Base-by-base conservation (phyloP, 148 eudicot genomes). In the Vaccinium macrocarpon region DNA sequence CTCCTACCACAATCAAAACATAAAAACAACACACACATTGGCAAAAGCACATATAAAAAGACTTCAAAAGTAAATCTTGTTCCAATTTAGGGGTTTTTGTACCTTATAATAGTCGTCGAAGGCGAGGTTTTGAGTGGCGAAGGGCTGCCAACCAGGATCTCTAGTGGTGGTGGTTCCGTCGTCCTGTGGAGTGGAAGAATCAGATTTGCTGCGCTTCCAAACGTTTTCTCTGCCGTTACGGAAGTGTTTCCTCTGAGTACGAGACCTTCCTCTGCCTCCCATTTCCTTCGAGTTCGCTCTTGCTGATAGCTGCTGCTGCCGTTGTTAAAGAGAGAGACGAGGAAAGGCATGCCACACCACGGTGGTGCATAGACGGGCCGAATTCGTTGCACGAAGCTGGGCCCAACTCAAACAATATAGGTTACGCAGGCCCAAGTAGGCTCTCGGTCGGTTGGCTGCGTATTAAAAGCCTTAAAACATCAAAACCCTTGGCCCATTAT, bases 61-160 rank as follows among this genome's bases (percentile, higher is more conserved):
- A 32, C 15, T 38, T 16, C 38, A 70, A 13, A 46, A 32, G n/a
- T 48, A n/a, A 46, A 48, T 23, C n/a, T 38, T 8, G 27, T 2
- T 48, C 4, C 16, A 21, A 68, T 19, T n/a, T 27, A 10, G 15
- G 15, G 35, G 32, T 2, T 59, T 2, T 10, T 23, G 42, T 38
- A 95, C 99, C 93, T 97, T 95, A 84, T 97, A 97, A 82, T 97
- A 97, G 0, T 90, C 94, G 46, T 93, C 99, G 83, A 97, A 95
- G 81, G 91, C 89, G 7, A 92, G 71, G 82, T 91, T 97, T 23
- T 95, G 91, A 68, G 92, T 92, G 18, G 91, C 88, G 23, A 91
- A 90, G 6, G 97, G 97, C 86, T 93, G 90, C 99, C 99, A 96
- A 8, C 78, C 51, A 66, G 85, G 84, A 49, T 87, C 84, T 0